phyloP scores from a whole-genome alignment of 768 basidiomycete species.

The Hericium coralloides region DNA sequence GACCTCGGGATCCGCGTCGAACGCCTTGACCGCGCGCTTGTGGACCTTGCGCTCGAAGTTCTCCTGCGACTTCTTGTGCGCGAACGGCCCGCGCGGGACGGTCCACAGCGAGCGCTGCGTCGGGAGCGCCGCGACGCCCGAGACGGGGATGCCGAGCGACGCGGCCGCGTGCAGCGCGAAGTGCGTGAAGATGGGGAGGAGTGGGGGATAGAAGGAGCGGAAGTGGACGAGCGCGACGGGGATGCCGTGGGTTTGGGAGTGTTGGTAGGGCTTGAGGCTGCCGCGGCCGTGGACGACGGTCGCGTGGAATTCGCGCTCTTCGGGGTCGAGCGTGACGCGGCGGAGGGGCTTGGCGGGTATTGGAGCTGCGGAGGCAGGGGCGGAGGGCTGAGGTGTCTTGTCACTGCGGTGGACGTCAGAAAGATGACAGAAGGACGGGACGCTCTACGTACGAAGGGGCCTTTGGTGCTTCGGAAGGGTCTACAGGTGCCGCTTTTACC shows the following conservation, averaged over 20 bases:
- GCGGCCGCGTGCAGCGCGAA: slow-evolving; percentile 80
- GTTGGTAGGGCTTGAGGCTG: slow-evolving; percentile 42
- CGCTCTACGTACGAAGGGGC: neutral
- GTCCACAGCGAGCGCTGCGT: slow-evolving; percentile 78
- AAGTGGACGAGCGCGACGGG: slow-evolving; percentile 82
- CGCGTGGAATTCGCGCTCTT: slow-evolving; percentile 38
- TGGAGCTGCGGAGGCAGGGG: neutral
- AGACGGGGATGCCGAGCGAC: slow-evolving; percentile 75
- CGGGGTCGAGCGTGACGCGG: slow-evolving; percentile 2
- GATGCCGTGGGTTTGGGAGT: slow-evolving; percentile 54
- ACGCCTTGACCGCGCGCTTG: slow-evolving; percentile 83
- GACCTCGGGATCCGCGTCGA: slow-evolving; percentile 74
- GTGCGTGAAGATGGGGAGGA: slow-evolving; percentile 73
- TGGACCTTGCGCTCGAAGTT: slow-evolving; percentile 86
- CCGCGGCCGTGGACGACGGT: slow-evolving; percentile 56
- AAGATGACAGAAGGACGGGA: too few relatives aligned
- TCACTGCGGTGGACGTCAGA: too few relatives aligned
- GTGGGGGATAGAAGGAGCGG: slow-evolving; percentile 59
- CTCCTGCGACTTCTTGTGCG: slow-evolving; percentile 90
- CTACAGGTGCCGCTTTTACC: neutral
- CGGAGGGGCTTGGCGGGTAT: slow-evolving; percentile 3
- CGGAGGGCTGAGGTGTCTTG: neutral
- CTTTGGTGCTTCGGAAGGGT: neutral
- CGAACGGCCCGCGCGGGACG: slow-evolving; percentile 78
- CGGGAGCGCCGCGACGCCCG: slow-evolving; percentile 56